Conservation (phyloP, 2,329 filamentous ascomycete species). For the Hypoxylon rubiginosum region DNA sequence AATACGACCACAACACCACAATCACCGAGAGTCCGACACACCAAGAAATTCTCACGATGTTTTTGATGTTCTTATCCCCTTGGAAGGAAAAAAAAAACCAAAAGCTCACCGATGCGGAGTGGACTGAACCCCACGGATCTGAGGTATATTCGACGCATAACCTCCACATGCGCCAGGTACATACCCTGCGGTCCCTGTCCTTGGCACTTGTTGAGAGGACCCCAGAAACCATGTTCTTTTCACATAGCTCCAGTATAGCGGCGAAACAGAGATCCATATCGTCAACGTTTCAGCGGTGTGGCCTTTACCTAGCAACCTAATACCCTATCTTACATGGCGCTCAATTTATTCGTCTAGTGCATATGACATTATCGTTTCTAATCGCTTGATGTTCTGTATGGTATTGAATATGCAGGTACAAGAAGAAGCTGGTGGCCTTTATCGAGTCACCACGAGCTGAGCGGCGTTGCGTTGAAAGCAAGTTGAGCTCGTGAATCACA, state of each 20-base stretch:
- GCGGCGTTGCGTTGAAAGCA: slow-evolving; percentile 2
- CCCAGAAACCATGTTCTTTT: slow-evolving; percentile 25
- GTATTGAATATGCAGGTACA: slow-evolving; percentile 17
- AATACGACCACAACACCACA: slow-evolving; percentile 26
- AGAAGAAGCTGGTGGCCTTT: neutral
- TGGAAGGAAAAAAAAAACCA: slow-evolving; percentile 12
- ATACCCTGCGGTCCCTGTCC: slow-evolving; percentile 6
- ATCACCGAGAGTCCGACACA: slow-evolving; percentile 24
- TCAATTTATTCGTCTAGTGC: slow-evolving; percentile 18
- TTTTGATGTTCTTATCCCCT: slow-evolving; percentile 1
- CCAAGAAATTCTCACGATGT: slow-evolving; percentile 26
- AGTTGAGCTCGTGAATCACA: slow-evolving; percentile 1
- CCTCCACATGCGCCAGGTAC: slow-evolving; percentile 29
- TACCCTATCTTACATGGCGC: slow-evolving; percentile 8
- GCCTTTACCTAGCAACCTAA: neutral
- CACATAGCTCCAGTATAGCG: neutral
- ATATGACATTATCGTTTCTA: slow-evolving; percentile 7
- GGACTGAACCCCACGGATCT: slow-evolving; percentile 36
- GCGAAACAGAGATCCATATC: slow-evolving; percentile 6
- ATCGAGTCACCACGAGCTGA: slow-evolving; percentile 5
- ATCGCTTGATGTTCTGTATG: slow-evolving; percentile 12
- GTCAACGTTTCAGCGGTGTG: slow-evolving; percentile 35
- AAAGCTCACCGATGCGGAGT: slow-evolving; percentile 34
- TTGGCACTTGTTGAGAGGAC: slow-evolving; percentile 14
- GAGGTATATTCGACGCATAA: slow-evolving; percentile 41